Evolutionary conservation across 2,329 filamentous ascomycete species (phyloP).

Genomic region (Pseudofabraea citricarpa): DNA sequence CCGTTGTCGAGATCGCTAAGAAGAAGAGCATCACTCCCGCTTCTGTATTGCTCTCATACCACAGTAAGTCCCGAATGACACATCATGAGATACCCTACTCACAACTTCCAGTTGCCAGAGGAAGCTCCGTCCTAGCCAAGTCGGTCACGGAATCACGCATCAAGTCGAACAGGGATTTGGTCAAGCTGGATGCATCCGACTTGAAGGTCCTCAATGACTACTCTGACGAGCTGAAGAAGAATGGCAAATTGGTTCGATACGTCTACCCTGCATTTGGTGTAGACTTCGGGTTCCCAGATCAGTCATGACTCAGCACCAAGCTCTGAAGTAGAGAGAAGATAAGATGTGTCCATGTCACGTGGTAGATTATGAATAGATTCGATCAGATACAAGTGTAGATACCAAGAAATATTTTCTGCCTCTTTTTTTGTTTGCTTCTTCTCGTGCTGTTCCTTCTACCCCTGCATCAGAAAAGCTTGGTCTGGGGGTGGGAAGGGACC

Average conservation of each 20-base stretch:
- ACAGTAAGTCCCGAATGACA: constrained; percentile 46
- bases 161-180: constrained; percentile 63
- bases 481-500: no score
- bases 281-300: constrained; percentile 67
- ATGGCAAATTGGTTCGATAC: constrained; percentile 52
- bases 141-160: constrained; percentile 65
- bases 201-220: constrained; percentile 51
- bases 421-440: no score
- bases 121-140: constrained; percentile 68
- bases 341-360: no score
- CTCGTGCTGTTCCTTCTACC: no score
- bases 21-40: constrained; percentile 57
- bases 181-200: constrained; percentile 61
- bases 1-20: constrained; percentile 59
- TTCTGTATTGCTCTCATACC: constrained; percentile 66
- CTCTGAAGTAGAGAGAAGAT: no score
- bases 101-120: constrained; percentile 51
- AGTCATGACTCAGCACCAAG: constrained; percentile 11
- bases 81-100: constrained; percentile 5
- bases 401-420: no score
- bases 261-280: constrained; percentile 67
- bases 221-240: constrained; percentile 41
- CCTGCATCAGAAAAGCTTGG: no score
- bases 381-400: no score
- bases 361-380: no score